Evolutionary conservation across 176 grass and related monocot genomes (phyloP), one percentile per base, ranked within the genome.

Genomic region (Bromus sterilis): DNA sequence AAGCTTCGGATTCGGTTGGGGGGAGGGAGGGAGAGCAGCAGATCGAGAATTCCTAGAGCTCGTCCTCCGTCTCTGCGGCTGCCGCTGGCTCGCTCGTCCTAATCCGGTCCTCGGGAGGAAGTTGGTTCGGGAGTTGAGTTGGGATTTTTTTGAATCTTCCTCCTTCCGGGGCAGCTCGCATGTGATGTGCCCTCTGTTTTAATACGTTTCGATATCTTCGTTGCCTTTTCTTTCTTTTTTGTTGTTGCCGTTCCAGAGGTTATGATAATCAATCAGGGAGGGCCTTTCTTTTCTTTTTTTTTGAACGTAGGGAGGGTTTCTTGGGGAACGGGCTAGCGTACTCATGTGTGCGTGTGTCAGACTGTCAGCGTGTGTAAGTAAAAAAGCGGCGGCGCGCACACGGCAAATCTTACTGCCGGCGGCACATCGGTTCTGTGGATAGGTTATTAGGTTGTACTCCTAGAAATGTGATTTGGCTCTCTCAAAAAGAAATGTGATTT

Each of bases 1-100:
- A 76, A 56, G 78, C 87, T 85, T 71, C 65, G 82, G 82, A 66
- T 82, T 78, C 43, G 56, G n/a, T n/a, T n/a, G n/a, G n/a, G n/a
- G n/a, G n/a, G n/a, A n/a, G n/a, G n/a, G n/a, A n/a, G n/a, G n/a
- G n/a, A n/a, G n/a, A n/a, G 13, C 15, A 69, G 34, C 24, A 59
- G 80, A 82, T 72, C 53, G 66, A 61, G 48, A 37, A 37, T 55
- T 68, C 41, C 43, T n/a, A 35, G 42, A 58, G 40, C 13, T 9
- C 11, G 10, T 26, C 56, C 56, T 23, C 56, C 62, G 64, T 16
- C 63, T 11, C 18, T 9, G 30, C 58, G 3, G 34, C 34, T 12
- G 28, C 43, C 6, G 59, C 61, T 10, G 10, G 61, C 61, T n/a
- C 20, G 16, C 31, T 46, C 23, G 18, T 36, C 34, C 56, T 15